Evolutionary conservation across 208 protist species (phyloP).

Genomic region (Borovskyia barvae): DNA sequence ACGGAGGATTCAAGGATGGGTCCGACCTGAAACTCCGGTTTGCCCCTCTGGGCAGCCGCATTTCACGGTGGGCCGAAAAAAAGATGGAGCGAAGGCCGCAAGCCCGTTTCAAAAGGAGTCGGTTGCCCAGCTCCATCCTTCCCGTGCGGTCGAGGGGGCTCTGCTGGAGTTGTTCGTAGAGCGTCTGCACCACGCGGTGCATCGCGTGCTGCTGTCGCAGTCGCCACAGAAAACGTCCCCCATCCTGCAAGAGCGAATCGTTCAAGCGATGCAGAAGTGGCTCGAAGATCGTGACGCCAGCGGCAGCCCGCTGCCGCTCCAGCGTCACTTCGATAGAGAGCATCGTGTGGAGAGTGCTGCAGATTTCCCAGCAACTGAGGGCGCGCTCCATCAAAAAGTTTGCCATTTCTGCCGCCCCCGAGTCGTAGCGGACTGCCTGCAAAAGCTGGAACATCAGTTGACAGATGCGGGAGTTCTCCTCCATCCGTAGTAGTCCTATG

Average conservation of each 20-base stretch:
- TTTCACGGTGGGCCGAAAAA: slow-evolving; percentile 4
- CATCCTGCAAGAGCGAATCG: slow-evolving; percentile 23
- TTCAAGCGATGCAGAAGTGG: slow-evolving; percentile 34
- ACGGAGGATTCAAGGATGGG: too few relatives aligned
- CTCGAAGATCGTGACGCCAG: slow-evolving; percentile 10
- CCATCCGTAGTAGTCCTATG: slow-evolving; percentile 45
- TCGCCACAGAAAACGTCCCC: slow-evolving; percentile 45
- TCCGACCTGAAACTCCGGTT: slow-evolving; percentile 6
- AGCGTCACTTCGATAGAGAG: slow-evolving; percentile 52
- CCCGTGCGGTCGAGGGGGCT: slow-evolving; percentile 39
- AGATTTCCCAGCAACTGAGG: slow-evolving; percentile 68
- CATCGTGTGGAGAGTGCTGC: slow-evolving; percentile 68
- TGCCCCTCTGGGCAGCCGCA: neutral
- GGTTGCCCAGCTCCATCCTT: slow-evolving; percentile 42
- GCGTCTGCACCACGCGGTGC: slow-evolving; percentile 33
- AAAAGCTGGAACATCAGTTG: slow-evolving; percentile 65
- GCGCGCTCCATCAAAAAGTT: slow-evolving; percentile 62
- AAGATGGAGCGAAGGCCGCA: slow-evolving; percentile 66
- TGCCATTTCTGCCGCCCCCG: slow-evolving; percentile 35
- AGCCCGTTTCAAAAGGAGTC: slow-evolving; percentile 43
- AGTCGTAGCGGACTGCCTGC: slow-evolving; percentile 83
- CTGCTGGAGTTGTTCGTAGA: slow-evolving; percentile 34
- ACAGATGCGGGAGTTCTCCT: slow-evolving; percentile 46
- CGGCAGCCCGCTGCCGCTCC: slow-evolving; percentile 14
- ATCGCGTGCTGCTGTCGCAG: slow-evolving; percentile 54